Evolutionary conservation across 140 eudicot genomes (phyloP).

Genomic region (Anethum foeniculum): DNA sequence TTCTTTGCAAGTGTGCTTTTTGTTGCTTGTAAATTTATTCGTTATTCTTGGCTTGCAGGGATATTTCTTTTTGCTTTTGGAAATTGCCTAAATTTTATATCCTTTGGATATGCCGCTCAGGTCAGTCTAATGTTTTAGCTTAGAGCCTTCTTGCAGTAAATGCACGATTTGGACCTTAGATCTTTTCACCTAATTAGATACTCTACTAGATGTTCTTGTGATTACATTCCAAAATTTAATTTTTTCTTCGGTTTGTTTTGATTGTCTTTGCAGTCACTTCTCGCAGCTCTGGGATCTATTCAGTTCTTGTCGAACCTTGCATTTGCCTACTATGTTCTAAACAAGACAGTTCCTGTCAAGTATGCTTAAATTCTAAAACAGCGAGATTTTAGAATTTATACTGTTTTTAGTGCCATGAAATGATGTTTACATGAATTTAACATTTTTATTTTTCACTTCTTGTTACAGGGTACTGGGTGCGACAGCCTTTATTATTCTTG

Average conservation of each 20-base stretch:
- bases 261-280: constrained; percentile 73
- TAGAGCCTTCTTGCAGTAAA: not conserved
- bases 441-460: constrained; percentile 6
- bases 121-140: constrained; percentile 32
- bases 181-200: constrained; percentile 4
- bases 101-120: constrained; percentile 99
- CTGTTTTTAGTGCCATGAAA: not conserved
- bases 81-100: constrained; percentile 81
- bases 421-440: not conserved
- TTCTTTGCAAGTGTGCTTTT: not conserved
- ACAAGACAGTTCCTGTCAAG: constrained; percentile 84
- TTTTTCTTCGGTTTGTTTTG: not conserved
- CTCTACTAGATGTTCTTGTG: not conserved
- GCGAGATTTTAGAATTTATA: not conserved
- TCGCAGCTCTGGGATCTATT: constrained; percentile 96
- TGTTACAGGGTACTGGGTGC: constrained; percentile 77
- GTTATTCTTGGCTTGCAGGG: constrained; percentile 37
- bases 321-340: constrained; percentile 73
- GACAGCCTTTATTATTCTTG: constrained; percentile 85
- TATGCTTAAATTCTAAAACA: constrained; percentile 27
- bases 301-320: constrained; percentile 93
- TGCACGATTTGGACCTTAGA: not conserved
- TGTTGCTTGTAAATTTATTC: not conserved
- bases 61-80: constrained; percentile 79
- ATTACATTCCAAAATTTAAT: not conserved